Evolutionary conservation across 1,139 yeast species (phyloP), one percentile per base, ranked within the genome.

Genomic region (Yamadazyma membranifaciens): DNA sequence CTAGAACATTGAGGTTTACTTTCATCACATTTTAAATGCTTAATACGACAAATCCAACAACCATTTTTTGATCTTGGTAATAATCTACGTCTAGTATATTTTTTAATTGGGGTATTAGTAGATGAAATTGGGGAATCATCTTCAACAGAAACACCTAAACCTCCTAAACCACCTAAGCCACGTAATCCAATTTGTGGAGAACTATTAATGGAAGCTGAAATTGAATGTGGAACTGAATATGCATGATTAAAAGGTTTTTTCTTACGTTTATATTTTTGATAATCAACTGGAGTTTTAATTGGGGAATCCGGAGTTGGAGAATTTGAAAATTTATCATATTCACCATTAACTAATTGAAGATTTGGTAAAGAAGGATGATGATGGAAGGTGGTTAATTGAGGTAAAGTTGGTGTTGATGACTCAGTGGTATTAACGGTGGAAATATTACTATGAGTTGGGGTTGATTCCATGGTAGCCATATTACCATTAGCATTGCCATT

Each of bases 21-120:
- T 47, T 72, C 78, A 47, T 72, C 75, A 51, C 78, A 72, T 51
- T 72, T 72, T 47, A 73, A 60, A 52, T 73, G 78, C 50, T 74
- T 73, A 42, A 73, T 68, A 39, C 79, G 61, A 49, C 80, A 75
- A 38, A 70, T 68, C 75, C 74, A 74, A 50, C 80, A 74, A 0
- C 79, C 80, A 31, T 57, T 65, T 42, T 66, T 68, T 6, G 75
- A 66, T 37, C 78, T 53, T 2, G 75, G 75, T 43, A 69, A 60
- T 28, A 68, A 53, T 42, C 75, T 61, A 49, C 72, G 61, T 39
- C 77, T 57, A 13, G 74, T 71, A 45, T 68, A 59, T 46, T 69
- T 70, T 46, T 66, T 68, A 13, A 15, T 32, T 2, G 38, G 38
- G 62, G 59, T 39, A 20, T 20, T 20, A 20, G 7, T 20, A 6